Evolutionary conservation across 768 basidiomycete species (phyloP).

Genomic region (Pilatotrama ljubarskyi): DNA sequence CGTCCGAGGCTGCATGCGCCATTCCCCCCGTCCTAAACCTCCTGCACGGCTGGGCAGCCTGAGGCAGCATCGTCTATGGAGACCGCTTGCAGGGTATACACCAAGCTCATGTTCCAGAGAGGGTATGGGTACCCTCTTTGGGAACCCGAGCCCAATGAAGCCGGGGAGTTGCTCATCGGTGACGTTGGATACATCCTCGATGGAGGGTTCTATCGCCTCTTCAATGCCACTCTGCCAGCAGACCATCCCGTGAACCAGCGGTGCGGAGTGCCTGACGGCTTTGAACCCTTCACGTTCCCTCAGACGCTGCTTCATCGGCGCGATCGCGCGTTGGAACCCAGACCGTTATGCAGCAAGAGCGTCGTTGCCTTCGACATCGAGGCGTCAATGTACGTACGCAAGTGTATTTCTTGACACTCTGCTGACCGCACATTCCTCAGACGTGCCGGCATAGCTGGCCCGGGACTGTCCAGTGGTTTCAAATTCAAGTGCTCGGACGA

Average conservation of each 20-base stretch:
- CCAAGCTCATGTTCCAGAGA: constrained; percentile 5
- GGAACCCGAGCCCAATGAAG: constrained; percentile 17
- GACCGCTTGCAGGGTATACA: constrained; percentile 13
- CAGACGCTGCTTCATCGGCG: neutral
- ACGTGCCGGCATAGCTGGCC: no score
- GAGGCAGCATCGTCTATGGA: constrained; percentile 10
- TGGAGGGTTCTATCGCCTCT: constrained; percentile 23
- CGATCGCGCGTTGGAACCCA: neutral
- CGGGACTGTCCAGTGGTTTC: no score
- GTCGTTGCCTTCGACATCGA: neutral
- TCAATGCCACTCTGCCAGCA: constrained; percentile 17
- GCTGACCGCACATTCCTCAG: no score
- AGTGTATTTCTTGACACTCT: neutral
- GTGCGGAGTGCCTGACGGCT: constrained; percentile 10
- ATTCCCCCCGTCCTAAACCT: no score
- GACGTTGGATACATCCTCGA: constrained; percentile 22
- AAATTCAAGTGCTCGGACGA: neutral
- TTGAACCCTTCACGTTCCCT: neutral
- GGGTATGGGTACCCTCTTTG: constrained; percentile 19
- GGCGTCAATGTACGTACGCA: neutral
- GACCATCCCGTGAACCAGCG: constrained; percentile 7
- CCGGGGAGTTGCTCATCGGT: constrained; percentile 20
- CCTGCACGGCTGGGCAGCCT: no score
- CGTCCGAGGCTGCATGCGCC: no score
- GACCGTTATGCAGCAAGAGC: constrained; percentile 4